Evolutionary conservation across 2,329 filamentous ascomycete genomes (phyloP).

Genomic region (Hymenoscyphus albidus): DNA sequence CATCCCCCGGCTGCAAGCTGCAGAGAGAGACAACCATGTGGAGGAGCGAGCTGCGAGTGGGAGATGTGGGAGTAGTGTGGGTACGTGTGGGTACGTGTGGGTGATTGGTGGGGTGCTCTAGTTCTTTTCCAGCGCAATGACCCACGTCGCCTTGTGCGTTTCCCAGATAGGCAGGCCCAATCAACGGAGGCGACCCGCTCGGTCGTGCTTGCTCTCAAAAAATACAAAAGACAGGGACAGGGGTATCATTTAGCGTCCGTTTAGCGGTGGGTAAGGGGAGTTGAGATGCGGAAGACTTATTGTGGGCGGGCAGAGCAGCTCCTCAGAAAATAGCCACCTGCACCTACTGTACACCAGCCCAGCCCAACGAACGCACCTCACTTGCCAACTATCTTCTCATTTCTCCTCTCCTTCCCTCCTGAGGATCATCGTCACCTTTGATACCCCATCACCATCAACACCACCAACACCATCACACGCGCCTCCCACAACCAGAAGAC

Average conservation of each 20-base stretch:
- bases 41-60: no score
- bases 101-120: not conserved
- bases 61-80: no score
- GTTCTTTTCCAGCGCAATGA: not conserved
- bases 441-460: not conserved
- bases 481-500: no score
- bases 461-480: not conserved
- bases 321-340: not conserved
- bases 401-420: not conserved
- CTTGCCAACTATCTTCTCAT: not conserved
- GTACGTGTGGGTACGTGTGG: no score
- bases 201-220: slow-evolving; percentile 1
- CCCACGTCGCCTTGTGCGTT: not conserved
- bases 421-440: not conserved
- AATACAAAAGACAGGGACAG: not conserved
- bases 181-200: not conserved
- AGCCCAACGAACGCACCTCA: not conserved
- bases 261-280: not conserved
- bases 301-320: not conserved
- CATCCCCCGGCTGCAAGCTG: not conserved
- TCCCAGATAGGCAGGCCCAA: not conserved
- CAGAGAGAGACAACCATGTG: not conserved
- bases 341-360: no score
- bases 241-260: not conserved
- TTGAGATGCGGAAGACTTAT: not conserved